These are phyloP conservation scores for Pichia thaimueangensis DNA, from an alignment of 805 yeast species.

Conservation along the genomic window DNA sequence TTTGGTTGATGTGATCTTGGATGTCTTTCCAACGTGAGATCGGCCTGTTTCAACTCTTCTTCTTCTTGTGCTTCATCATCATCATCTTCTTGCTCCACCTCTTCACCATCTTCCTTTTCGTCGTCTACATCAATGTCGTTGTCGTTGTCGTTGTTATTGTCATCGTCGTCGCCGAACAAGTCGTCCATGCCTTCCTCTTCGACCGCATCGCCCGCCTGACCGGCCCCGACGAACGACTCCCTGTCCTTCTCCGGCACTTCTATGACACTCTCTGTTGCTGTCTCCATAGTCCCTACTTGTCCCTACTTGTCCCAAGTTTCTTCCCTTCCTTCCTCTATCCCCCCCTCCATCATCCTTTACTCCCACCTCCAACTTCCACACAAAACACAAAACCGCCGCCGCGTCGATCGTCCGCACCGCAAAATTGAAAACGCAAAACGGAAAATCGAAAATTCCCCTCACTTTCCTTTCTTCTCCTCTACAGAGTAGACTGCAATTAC, in stretches of 20 bases:
- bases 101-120: neutral
- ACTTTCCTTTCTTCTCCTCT: too few species aligned
- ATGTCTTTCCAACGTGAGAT: slow-evolving; percentile 44
- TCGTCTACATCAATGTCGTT: slow-evolving; percentile 5
- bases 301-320: neutral
- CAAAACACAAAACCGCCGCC: too few species aligned
- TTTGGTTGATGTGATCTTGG: slow-evolving; percentile 37
- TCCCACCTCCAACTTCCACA: neutral
- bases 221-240: too few species aligned
- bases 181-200: slow-evolving; percentile 12
- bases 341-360: neutral
- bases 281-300: neutral
- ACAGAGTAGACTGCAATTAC: too few species aligned
- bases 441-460: neutral
- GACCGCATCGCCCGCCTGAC: too few species aligned
- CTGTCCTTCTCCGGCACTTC: neutral
- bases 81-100: slow-evolving; percentile 17
- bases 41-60: slow-evolving; percentile 30
- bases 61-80: slow-evolving; percentile 32
- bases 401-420: neutral
- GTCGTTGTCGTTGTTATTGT: slow-evolving; percentile 11
- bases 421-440: neutral
- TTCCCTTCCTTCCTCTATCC: neutral
- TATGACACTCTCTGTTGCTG: neutral
- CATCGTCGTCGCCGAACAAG: slow-evolving; percentile 6